Conservation (phyloP, 2,329 filamentous ascomycete species). For the Aspergillus sp. region DNA sequence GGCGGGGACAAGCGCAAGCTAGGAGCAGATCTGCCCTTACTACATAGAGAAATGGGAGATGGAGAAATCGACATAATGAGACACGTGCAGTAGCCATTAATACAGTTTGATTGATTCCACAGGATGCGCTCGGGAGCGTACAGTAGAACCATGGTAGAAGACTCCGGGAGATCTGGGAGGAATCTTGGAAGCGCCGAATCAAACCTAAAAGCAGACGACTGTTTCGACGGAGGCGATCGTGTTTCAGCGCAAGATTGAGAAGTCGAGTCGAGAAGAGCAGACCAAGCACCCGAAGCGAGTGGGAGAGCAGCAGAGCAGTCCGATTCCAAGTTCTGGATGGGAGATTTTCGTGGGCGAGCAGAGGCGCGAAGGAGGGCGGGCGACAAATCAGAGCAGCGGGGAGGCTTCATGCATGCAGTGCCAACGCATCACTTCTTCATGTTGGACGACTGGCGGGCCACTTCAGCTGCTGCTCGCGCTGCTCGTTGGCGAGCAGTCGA, state of each 20-base stretch:
- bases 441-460: slow-evolving; percentile 1
- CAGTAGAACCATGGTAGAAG: not conserved
- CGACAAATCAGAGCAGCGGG: slow-evolving; percentile 27
- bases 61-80: not conserved
- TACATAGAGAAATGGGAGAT: not conserved
- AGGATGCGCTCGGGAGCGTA: not conserved
- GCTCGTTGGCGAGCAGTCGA: not conserved
- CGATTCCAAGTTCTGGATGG: not conserved
- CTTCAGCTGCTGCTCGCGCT: not conserved
- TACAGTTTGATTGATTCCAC: not conserved
- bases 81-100: slow-evolving; percentile 11
- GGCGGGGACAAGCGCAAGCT: not conserved
- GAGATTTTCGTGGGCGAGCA: slow-evolving; percentile 8
- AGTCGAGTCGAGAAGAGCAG: not conserved
- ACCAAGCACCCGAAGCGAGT: not conserved
- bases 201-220: not conserved
- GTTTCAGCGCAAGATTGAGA: slow-evolving; percentile 3
- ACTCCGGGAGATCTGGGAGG: not conserved
- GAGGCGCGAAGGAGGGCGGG: slow-evolving; percentile 26
- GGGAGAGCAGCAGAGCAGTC: not conserved
- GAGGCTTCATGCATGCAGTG: slow-evolving; percentile 36
- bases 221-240: not conserved
- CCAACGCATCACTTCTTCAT: slow-evolving; percentile 21
- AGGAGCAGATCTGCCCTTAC: not conserved
- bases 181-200: not conserved